Percentiles rank a stretch among this genome's conserved stretches.
Conservation (phyloP, 2,329 filamentous ascomycete genomes). For the Metarhizium guizhouense region DNA sequence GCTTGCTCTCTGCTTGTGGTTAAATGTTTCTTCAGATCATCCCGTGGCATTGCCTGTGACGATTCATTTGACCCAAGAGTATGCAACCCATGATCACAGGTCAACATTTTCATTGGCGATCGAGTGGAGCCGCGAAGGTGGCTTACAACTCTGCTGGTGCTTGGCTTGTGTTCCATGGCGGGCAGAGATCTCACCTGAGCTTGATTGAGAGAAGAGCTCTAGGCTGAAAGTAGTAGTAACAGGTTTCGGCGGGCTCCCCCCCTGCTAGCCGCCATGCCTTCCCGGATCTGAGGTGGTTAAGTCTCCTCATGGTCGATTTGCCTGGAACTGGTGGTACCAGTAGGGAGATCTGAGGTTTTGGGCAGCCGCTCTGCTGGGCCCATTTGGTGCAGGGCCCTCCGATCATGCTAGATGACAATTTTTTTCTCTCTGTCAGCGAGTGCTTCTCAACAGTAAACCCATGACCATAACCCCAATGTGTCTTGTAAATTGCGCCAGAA, state of each 20-base stretch:
- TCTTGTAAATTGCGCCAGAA: too few relatives aligned
- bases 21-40: background rate
- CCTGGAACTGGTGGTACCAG: too few relatives aligned
- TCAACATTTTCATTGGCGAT: background rate
- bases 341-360: background rate
- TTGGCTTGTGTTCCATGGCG: background rate
- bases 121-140: background rate
- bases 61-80: conserved; percentile 1
- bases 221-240: background rate
- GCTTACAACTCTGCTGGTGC: background rate
- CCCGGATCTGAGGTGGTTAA: background rate
- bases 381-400: too few relatives aligned
- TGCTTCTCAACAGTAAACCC: too few relatives aligned
- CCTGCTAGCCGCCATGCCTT: background rate
- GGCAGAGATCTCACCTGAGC: background rate
- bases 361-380: background rate
- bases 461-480: too few relatives aligned
- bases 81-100: background rate
- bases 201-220: conserved; percentile 4
- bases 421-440: too few relatives aligned
- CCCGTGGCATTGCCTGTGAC: background rate
- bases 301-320: background rate
- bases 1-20: background rate
- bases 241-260: background rate
- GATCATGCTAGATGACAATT: too few relatives aligned